These are phyloP conservation scores for Venturia carpophila DNA, from an alignment of 2,329 filamentous ascomycete species.

Conservation along the genomic window DNA sequence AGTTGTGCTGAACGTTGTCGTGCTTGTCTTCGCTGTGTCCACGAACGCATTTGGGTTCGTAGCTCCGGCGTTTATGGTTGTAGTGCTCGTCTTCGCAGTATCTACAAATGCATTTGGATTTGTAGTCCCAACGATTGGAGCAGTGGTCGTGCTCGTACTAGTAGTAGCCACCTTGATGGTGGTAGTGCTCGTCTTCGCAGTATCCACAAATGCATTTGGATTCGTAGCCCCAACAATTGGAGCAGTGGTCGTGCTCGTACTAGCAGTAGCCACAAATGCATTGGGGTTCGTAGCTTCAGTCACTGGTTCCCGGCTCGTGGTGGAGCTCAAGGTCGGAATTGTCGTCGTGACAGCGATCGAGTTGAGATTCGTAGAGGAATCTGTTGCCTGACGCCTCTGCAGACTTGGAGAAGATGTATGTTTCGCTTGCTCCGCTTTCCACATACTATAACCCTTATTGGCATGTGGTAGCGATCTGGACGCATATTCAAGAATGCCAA, in stretches of 20 bases:
- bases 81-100: neutral
- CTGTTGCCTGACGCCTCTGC: neutral
- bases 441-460: neutral
- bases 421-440: neutral
- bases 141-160: neutral
- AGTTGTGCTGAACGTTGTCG: neutral
- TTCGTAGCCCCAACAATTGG: neutral
- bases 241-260: neutral
- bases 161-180: too few relatives aligned
- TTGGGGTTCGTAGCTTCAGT: neutral
- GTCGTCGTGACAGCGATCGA: neutral
- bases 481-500: conserved; percentile 14
- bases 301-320: neutral
- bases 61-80: neutral
- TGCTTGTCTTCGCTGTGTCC: neutral
- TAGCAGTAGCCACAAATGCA: conserved; percentile 3
- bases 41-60: neutral
- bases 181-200: neutral
- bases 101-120: neutral
- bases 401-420: neutral
- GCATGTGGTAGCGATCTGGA: conserved; percentile 2
- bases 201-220: neutral
- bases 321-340: neutral
- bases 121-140: neutral
- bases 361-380: neutral